Percentiles rank a stretch among this genome's conserved stretches.
These are phyloP conservation scores for Chalciporus chontae DNA, from an alignment of 768 basidiomycete genomes.

Conservation along the genomic window DNA sequence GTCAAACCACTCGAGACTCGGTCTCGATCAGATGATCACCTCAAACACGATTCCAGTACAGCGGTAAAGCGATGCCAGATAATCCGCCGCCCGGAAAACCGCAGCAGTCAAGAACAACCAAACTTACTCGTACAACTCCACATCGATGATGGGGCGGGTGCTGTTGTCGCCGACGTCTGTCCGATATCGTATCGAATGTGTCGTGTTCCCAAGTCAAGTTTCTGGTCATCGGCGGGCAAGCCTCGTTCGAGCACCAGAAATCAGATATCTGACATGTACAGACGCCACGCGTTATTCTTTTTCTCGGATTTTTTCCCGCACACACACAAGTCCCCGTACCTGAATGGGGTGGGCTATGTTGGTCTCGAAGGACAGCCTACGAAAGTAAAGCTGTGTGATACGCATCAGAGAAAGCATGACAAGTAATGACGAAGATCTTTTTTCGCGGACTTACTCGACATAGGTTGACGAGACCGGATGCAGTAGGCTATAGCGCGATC, in stretches of 20 bases:
- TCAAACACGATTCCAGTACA: slow-evolving; percentile 7
- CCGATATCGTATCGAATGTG: slow-evolving; percentile 6
- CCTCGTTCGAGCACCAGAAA: slow-evolving; percentile 6
- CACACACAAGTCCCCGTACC: slow-evolving; percentile 10
- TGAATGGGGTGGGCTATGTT: slow-evolving; percentile 3
- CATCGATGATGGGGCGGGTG: not conserved
- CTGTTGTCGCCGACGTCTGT: slow-evolving; percentile 7
- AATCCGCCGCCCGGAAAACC: not conserved
- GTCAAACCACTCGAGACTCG: too few relatives aligned
- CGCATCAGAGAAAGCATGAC: not conserved
- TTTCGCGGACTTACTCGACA: slow-evolving; percentile 1
- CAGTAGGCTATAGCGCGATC: not conserved
- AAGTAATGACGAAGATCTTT: not conserved
- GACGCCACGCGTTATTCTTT: not conserved
- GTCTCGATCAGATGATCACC: not conserved
- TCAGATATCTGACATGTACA: not conserved
- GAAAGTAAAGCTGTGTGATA: slow-evolving; percentile 5
- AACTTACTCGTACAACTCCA: not conserved
- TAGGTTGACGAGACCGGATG: slow-evolving; percentile 11
- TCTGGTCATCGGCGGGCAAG: not conserved
- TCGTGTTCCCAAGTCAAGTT: slow-evolving; percentile 7
- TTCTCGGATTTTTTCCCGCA: not conserved
- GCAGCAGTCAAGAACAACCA: not conserved
- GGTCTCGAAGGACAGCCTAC: slow-evolving; percentile 6
- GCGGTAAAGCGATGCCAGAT: slow-evolving; percentile 1